Percentiles rank a stretch among this genome's conserved stretches.
Conservation (phyloP, 108 stramenopile species). For the Poteriospumella lacustris region DNA sequence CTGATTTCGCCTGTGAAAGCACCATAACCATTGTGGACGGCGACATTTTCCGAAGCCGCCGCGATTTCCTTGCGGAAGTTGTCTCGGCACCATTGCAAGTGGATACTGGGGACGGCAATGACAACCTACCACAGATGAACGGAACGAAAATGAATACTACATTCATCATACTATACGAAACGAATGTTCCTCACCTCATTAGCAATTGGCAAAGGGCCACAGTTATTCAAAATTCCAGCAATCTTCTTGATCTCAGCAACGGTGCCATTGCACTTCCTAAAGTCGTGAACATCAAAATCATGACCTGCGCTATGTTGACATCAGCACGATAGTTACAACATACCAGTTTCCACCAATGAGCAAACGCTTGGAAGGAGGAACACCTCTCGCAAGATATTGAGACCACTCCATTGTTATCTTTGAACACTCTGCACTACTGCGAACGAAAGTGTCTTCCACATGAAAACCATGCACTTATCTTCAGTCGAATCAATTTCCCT, state of each 20-base stretch:
- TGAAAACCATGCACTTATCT: too few relatives aligned
- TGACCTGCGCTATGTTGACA: background rate
- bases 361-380: constrained; percentile 44
- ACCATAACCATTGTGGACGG: constrained; percentile 55
- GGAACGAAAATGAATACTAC: background rate
- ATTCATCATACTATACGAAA: background rate
- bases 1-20: constrained; percentile 95
- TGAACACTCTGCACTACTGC: too few relatives aligned
- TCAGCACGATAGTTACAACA: background rate
- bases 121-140: constrained; percentile 69
- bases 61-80: constrained; percentile 76
- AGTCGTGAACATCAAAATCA: background rate
- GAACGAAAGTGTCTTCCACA: too few relatives aligned
- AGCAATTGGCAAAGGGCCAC: constrained; percentile 67
- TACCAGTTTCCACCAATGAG: constrained; percentile 95
- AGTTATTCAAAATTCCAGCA: constrained; percentile 71
- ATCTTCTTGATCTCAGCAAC: constrained; percentile 62
- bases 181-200: constrained; percentile 25
- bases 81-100: constrained; percentile 69
- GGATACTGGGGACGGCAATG: constrained; percentile 84
- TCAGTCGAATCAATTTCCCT: too few relatives aligned
- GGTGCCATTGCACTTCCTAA: constrained; percentile 88
- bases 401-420: too few relatives aligned
- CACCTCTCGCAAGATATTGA: background rate
- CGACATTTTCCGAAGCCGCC: constrained; percentile 75